A percentile compares a stretch with the other conserved stretches of the same genome.
Evolutionary conservation across 495 filamentous ascomycete genomes (phyloP).

Genomic region (Jackrogersella minutella): DNA sequence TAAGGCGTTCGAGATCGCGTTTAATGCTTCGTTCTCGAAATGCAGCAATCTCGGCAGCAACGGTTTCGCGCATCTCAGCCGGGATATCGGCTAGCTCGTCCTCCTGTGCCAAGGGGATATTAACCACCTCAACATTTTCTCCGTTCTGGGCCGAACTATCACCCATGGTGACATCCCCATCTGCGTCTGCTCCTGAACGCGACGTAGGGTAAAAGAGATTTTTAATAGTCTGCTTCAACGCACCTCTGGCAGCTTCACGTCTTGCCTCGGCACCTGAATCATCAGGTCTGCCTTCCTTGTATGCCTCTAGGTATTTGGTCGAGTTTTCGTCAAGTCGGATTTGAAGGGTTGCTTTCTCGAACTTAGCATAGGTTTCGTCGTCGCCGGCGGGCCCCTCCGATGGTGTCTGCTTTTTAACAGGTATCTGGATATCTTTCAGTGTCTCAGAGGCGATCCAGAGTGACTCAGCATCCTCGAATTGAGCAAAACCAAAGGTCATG

Average conservation of each 20-base stretch:
- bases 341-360: conserved; percentile 75
- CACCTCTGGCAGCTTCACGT: conserved; percentile 68
- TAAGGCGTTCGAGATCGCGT: conserved; percentile 86
- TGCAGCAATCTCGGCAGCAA: conserved; percentile 91
- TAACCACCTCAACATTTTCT: conserved; percentile 82
- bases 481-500: conserved; percentile 92
- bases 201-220: conserved; percentile 76
- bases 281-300: conserved; percentile 69
- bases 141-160: conserved; percentile 65
- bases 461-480: conserved; percentile 93
- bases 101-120: conserved; percentile 86
- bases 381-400: conserved; percentile 56
- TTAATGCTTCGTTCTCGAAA: conserved; percentile 91
- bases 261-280: conserved; percentile 72
- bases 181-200: conserved; percentile 57
- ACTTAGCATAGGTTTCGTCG: conserved; percentile 63
- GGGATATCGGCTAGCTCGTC: conserved; percentile 97
- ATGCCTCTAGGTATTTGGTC: conserved; percentile 81
- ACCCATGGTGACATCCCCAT: conserved; percentile 77
- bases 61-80: conserved; percentile 94
- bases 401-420: conserved; percentile 72
- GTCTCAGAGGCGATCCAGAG: conserved; percentile 86
- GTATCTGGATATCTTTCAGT: conserved; percentile 85
- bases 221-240: conserved; percentile 70
- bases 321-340: conserved; percentile 85